Evolutionary conservation across 306 rosid genomes (phyloP).

Genomic region (Pyrus pyrifolia): DNA sequence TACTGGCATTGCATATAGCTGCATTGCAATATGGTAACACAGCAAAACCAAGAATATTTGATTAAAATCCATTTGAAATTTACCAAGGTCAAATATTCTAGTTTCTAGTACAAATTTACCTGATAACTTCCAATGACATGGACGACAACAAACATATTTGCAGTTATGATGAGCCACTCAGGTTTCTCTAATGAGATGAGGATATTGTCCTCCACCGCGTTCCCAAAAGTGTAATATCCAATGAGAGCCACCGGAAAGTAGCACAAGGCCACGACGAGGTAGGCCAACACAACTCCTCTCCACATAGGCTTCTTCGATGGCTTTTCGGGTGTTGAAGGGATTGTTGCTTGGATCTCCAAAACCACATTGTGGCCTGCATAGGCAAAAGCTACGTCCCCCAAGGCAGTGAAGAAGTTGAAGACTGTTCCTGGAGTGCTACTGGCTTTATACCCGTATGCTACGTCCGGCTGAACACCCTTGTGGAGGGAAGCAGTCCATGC

Average conservation of each 20-base stretch:
- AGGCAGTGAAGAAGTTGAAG: slow-evolving; percentile 46
- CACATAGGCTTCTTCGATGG: slow-evolving; percentile 83
- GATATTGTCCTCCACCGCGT: slow-evolving; percentile 44
- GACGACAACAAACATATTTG: slow-evolving; percentile 68
- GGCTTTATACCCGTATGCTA: slow-evolving; percentile 30
- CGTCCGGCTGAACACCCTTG: slow-evolving; percentile 47
- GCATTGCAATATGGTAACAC: background rate
- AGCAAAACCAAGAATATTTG: slow-evolving; percentile 15
- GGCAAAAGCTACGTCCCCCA: slow-evolving; percentile 63
- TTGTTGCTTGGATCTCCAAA: slow-evolving; percentile 70
- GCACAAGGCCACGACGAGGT: slow-evolving; percentile 56
- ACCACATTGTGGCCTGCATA: slow-evolving; percentile 72
- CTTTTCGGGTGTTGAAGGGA: slow-evolving; percentile 59
- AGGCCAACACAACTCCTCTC: slow-evolving; percentile 64
- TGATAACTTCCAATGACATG: slow-evolving; percentile 84
- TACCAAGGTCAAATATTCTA: background rate
- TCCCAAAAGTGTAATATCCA: slow-evolving; percentile 53
- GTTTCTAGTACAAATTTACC: slow-evolving; percentile 17
- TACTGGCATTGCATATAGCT: slow-evolving; percentile 78
- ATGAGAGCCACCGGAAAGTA: slow-evolving; percentile 64
- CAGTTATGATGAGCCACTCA: slow-evolving; percentile 58
- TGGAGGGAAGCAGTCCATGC: slow-evolving; percentile 53
- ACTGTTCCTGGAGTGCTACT: slow-evolving; percentile 27
- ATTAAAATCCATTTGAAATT: background rate
- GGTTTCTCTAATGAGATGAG: slow-evolving; percentile 52